phyloP scores from a whole-genome alignment of 1,139 yeast genomes.

The Debaryomycetaceae sp. region DNA sequence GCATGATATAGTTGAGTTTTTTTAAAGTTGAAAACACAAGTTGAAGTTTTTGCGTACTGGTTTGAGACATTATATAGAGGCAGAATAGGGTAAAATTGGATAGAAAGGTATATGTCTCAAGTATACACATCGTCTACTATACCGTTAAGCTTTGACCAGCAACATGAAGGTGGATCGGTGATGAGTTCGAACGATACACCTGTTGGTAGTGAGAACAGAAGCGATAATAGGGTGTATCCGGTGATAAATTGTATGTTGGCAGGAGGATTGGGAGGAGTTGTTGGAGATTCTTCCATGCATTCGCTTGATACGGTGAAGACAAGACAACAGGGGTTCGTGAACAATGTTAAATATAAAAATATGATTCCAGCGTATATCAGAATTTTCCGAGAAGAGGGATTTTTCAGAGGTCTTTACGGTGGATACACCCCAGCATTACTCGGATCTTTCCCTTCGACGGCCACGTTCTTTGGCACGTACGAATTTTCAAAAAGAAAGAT shows the following conservation, averaged over 20 bases:
- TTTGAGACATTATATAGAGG: too few relatives aligned
- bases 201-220: neutral
- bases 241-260: constrained; percentile 71
- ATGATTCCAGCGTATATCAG: constrained; percentile 70
- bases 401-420: constrained; percentile 80
- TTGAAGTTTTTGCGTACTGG: too few relatives aligned
- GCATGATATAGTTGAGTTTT: neutral
- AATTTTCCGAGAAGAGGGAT: constrained; percentile 77
- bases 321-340: constrained; percentile 89
- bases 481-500: constrained; percentile 73
- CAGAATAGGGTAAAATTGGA: too few relatives aligned
- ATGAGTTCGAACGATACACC: neutral
- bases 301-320: constrained; percentile 95
- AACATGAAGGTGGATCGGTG: constrained; percentile 13
- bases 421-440: constrained; percentile 90
- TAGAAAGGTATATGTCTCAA: constrained; percentile 23
- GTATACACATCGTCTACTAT: constrained; percentile 41
- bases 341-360: constrained; percentile 60
- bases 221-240: constrained; percentile 27
- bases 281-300: constrained; percentile 93
- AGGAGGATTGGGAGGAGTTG: constrained; percentile 92
- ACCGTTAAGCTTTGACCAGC: constrained; percentile 37
- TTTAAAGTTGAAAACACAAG: too few relatives aligned
- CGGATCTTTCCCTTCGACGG: constrained; percentile 92
- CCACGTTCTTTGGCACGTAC: constrained; percentile 87